Conservation (phyloP, 768 basidiomycete species). For the Boletus tylopilopsis region DNA sequence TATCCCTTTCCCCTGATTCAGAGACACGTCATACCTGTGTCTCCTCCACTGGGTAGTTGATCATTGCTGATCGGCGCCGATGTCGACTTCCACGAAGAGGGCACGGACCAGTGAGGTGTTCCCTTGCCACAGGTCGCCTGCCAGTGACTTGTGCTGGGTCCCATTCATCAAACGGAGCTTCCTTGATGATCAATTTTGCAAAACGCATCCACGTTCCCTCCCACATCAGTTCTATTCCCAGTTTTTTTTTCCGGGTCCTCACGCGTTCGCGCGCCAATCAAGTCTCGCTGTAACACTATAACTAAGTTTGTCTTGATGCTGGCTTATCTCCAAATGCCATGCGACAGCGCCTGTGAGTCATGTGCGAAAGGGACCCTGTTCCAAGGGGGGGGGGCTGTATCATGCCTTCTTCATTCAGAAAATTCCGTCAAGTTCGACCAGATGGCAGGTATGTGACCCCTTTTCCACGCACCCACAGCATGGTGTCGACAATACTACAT, state of each 20-base stretch:
- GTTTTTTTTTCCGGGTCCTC: not conserved
- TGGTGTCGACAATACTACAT: too few species aligned
- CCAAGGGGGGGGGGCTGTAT: not conserved
- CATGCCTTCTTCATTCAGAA: not conserved
- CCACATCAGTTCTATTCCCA: not conserved
- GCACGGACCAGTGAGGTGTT: not conserved
- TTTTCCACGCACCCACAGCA: too few species aligned
- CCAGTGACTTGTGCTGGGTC: not conserved
- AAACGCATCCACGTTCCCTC: not conserved
- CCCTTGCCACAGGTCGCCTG: not conserved
- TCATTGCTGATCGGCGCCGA: constrained; percentile 1
- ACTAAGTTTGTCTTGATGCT: not conserved
- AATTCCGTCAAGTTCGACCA: not conserved
- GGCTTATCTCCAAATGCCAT: not conserved
- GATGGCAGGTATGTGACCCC: not conserved
- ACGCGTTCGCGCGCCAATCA: not conserved
- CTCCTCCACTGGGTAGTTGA: not conserved
- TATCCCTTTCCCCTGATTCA: not conserved
- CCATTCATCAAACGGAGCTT: not conserved
- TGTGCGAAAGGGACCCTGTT: not conserved
- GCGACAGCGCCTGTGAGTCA: not conserved
- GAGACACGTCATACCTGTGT: not conserved
- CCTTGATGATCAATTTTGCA: not conserved
- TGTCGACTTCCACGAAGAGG: not conserved
- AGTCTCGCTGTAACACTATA: not conserved